Conservation (phyloP, 108 stramenopile genomes). For the Nitzschia sp. region DNA sequence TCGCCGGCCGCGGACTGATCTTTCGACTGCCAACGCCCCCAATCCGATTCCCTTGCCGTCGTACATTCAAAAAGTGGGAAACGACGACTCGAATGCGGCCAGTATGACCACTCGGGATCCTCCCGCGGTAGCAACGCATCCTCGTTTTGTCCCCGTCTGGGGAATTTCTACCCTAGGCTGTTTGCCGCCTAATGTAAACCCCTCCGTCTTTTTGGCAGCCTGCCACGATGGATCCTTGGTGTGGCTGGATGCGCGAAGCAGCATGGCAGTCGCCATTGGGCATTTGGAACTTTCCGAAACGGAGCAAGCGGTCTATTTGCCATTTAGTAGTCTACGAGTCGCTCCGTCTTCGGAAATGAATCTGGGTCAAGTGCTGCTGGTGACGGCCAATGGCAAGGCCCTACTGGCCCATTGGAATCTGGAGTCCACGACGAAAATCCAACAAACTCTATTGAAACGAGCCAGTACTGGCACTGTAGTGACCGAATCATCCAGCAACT, state of each 20-base stretch:
- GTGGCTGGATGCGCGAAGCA: slow-evolving; percentile 30
- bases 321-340: background rate
- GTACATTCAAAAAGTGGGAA: slow-evolving; percentile 9
- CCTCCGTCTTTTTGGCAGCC: slow-evolving; percentile 24
- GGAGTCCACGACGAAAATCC: slow-evolving; percentile 9
- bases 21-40: background rate
- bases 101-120: background rate
- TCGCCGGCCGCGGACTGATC: slow-evolving; percentile 16
- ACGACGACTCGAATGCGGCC: background rate
- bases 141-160: slow-evolving; percentile 19
- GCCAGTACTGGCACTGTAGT: slow-evolving; percentile 16
- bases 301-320: background rate
- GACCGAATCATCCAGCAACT: background rate
- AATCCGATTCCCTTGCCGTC: slow-evolving; percentile 27
- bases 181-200: slow-evolving; percentile 5
- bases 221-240: slow-evolving; percentile 30
- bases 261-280: slow-evolving; percentile 13
- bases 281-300: background rate
- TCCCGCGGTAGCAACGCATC: slow-evolving; percentile 31
- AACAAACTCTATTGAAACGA: slow-evolving; percentile 15
- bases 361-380: slow-evolving; percentile 4
- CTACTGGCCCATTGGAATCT: slow-evolving; percentile 7
- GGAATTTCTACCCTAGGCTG: slow-evolving; percentile 26
- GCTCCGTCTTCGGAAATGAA: slow-evolving; percentile 13
- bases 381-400: slow-evolving; percentile 12